phyloP scores from a whole-genome alignment of 345 rosid genomes.

The Capsella bursapastoris region DNA sequence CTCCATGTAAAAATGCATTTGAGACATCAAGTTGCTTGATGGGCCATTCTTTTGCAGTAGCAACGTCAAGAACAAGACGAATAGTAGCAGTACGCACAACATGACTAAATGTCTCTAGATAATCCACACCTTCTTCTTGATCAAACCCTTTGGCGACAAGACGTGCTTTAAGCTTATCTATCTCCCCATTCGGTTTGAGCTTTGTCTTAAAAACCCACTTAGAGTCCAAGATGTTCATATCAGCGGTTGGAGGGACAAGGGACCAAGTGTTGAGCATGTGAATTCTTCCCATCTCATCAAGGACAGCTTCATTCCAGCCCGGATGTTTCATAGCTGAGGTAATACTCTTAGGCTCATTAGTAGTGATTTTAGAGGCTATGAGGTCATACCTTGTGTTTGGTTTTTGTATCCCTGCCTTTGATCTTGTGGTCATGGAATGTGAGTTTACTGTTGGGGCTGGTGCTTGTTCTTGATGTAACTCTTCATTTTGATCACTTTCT shows the following conservation, averaged over 20 bases:
- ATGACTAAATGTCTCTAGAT: neutral
- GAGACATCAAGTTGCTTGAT: too few relatives aligned
- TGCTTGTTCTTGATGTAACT: too few relatives aligned
- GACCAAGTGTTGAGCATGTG: neutral
- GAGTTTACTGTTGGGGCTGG: too few relatives aligned
- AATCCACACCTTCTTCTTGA: neutral
- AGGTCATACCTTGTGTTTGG: neutral
- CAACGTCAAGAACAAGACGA: too few relatives aligned
- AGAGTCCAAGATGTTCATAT: neutral
- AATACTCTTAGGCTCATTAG: neutral
- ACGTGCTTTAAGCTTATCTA: neutral
- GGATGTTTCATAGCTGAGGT: neutral
- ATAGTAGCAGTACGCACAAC: neutral
- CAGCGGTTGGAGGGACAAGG: neutral
- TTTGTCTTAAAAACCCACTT: neutral
- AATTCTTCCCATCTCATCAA: neutral
- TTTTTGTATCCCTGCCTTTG: neutral
- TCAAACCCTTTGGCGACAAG: neutral
- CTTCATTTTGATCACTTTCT: too few relatives aligned
- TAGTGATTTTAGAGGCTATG: rapidly evolving
- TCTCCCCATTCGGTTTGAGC: rapidly evolving
- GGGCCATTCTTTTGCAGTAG: too few relatives aligned
- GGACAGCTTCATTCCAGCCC: neutral
- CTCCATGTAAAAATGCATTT: neutral
- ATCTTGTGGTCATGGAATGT: neutral